phyloP scores from a whole-genome alignment of 257 asterid species.

The Salvia rosmarinus region DNA sequence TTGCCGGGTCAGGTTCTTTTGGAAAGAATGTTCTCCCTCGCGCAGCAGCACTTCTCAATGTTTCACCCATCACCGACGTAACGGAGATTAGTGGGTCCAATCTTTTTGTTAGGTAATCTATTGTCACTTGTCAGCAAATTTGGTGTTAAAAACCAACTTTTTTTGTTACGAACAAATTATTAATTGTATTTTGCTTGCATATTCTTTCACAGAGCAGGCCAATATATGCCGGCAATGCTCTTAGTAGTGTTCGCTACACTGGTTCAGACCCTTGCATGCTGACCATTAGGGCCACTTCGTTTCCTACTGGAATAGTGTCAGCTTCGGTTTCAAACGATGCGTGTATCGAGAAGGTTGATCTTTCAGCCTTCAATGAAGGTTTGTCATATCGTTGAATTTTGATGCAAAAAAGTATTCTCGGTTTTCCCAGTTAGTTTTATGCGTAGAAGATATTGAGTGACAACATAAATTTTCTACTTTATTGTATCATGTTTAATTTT shows the following conservation, averaged over 20 bases:
- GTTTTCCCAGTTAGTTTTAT: slow-evolving; percentile 1
- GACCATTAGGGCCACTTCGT: slow-evolving; percentile 89
- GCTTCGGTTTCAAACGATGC: slow-evolving; percentile 56
- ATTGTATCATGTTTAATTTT: slow-evolving; percentile 11
- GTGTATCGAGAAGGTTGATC: slow-evolving; percentile 73
- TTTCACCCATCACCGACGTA: slow-evolving; percentile 94
- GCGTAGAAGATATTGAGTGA: slow-evolving; percentile 18
- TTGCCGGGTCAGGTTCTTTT: slow-evolving; percentile 83
- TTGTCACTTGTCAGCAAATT: background rate
- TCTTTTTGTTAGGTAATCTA: slow-evolving; percentile 75
- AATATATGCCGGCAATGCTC: slow-evolving; percentile 97
- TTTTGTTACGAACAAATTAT: slow-evolving; percentile 15
- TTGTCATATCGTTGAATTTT: slow-evolving; percentile 43
- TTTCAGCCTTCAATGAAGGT: slow-evolving; percentile 78
- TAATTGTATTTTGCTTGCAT: slow-evolving; percentile 20
- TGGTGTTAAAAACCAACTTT: slow-evolving; percentile 19
- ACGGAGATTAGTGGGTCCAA: slow-evolving; percentile 63
- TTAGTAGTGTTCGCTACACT: slow-evolving; percentile 76
- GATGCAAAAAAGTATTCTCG: background rate
- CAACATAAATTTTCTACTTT: background rate
- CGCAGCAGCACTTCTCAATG: slow-evolving; percentile 93
- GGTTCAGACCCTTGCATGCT: slow-evolving; percentile 91
- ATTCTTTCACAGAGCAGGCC: slow-evolving; percentile 67
- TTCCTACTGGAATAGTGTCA: slow-evolving; percentile 48
- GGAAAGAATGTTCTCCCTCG: slow-evolving; percentile 95